Base-by-base conservation (phyloP, 2,329 filamentous ascomycete genomes). In the Arthrobotrys entomopaga region DNA sequence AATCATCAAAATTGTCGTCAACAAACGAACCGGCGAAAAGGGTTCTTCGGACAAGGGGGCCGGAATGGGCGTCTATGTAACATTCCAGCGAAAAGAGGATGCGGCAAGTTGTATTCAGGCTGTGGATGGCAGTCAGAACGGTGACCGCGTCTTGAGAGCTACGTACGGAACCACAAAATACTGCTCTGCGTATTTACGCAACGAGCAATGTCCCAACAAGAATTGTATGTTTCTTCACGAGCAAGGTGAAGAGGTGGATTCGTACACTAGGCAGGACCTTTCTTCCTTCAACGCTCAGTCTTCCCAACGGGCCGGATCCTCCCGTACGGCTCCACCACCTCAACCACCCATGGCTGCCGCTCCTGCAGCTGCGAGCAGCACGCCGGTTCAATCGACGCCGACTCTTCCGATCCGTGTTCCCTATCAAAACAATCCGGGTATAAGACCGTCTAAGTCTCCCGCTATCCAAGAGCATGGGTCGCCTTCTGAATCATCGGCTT, bases 191-290 rank as follows among this genome's bases (percentile, higher is more conserved):
- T 99, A 96, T 85, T 85, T 99, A 16, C 91, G 96, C 69, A 93
- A 96, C 77, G 95, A 99, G 82, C 90, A 90, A 77, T 99, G 95
- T 82, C 93, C 91, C 66, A 99, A 99, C 80, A 89, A 93, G 59
- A 94, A 95, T 76, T 99, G 95, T 84, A 99, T 97, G 88, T 99
- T 99, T 81, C 83, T 99, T 58, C 95, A 99, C 80, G 96, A 99
- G 82, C 91, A 95, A 43, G 96, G 95, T n/a, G 95, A 99, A 80
- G 95, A 97, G 78, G 94, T 95, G 77, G 94, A 98, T 80, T 97
- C 93, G 82, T 98, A 97, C 81, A 96, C 92, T 7, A 88, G 95
- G 54, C 93, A 97, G 81, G 94, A 97, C 81, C 83, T 98, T 42
- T 98, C 94, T 0, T 96, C 93, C 16, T 91, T 97, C 85, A 98